Evolutionary conservation across 1,284 basidiomycete genomes (phyloP), one percentile per base, ranked within the genome.

Genomic region (Sphaerobolus stellatus): DNA sequence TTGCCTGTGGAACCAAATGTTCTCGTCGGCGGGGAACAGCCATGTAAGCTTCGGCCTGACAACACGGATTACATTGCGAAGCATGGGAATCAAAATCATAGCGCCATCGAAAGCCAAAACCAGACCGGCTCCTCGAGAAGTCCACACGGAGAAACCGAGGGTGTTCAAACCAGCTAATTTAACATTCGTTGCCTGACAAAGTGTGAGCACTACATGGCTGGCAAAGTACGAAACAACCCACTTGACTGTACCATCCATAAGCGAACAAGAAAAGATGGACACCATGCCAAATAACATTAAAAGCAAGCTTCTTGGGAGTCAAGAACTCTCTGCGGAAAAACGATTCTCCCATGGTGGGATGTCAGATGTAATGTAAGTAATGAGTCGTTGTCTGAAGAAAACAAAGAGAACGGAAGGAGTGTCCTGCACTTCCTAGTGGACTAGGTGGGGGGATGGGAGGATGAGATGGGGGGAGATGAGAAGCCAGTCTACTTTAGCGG

Each of bases 1-100:
- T 65, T 94, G 92, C 58, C 90, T 78, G 69, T 95, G 92, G 76
- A 93, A 92, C 92, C 90, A 92, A 64, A 94, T 87, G 64, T 91
- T 92, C 75, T 94, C 92, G 69, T 94, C 92, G 56, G 88, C 86
- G 24, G 92, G 91, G 75, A 94, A 85, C 48, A 90, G 73, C 82
- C 87, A 88, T 8, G 82, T 72, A 47, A 93, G 65, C 61, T 78
- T 84, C 29, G 92, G 92, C 33, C 92, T 84, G 59, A 94, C 71
- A 60, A 90, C 71, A 56, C 87, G 86, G 66, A 94, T 83, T 63
- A 91, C 71, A 66, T 94, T 94, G 63, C 92, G 86, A 57, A 93
- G 68, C 84, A 94, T 88, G 34, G 92, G 92, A 43, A 95, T 65
- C 52, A 94, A 80, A 61, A 94, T 90, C 59, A 94, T 73, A 48